These are phyloP conservation scores for Aspergillus aculeatus DNA, from an alignment of 2,329 filamentous ascomycete species.

Conservation along the genomic window DNA sequence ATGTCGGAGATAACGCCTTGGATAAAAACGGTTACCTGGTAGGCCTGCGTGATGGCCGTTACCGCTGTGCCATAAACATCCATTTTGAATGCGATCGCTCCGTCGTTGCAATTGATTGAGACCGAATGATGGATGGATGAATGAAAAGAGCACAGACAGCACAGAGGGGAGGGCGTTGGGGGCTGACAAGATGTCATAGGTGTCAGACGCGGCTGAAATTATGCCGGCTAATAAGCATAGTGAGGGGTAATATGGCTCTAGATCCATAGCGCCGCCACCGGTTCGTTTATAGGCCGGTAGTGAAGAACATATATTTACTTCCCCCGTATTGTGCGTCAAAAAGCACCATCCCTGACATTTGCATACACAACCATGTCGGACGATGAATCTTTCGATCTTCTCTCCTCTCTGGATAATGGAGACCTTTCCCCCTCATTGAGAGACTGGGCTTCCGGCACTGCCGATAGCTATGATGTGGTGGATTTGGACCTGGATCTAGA, in stretches of 20 bases:
- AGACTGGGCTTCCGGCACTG: background rate
- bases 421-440: background rate
- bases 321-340: no score
- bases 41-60: constrained; percentile 28
- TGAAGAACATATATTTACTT: background rate
- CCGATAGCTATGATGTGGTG: background rate
- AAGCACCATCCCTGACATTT: background rate
- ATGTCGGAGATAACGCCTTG: constrained; percentile 30
- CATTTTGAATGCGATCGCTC: constrained; percentile 13
- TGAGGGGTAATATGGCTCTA: background rate
- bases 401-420: background rate
- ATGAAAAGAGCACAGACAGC: background rate
- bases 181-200: background rate
- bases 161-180: background rate
- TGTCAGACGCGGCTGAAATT: constrained; percentile 1
- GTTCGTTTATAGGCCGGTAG: background rate
- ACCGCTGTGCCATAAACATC: constrained; percentile 30
- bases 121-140: background rate
- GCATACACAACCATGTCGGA: background rate
- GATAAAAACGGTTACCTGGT: constrained; percentile 32
- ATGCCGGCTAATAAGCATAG: constrained; percentile 3
- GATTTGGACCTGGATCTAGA: background rate
- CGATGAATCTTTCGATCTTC: background rate
- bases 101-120: background rate
- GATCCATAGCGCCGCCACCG: background rate